Evolutionary conservation across 2,329 filamentous ascomycete species (phyloP), one percentile per base, ranked within the genome.

Genomic region (Alternaria alternata): DNA sequence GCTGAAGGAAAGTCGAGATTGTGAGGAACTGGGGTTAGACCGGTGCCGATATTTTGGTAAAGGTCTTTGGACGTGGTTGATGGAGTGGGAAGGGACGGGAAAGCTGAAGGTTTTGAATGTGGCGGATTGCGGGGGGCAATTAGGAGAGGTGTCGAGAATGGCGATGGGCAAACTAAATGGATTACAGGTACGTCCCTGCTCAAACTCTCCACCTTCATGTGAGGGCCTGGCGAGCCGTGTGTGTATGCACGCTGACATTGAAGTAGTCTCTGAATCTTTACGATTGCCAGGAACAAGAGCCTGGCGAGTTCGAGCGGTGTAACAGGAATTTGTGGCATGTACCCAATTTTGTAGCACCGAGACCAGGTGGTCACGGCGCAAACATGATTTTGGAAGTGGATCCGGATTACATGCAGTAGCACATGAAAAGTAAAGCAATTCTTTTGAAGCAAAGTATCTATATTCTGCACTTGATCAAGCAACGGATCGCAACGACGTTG

Each of bases 331-430:
- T 58, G n/a, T 77, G 75, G 72, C 62, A 59, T 11, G 72, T 77
- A 12, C 59, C 63, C 22, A 54, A 70, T 18, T 57, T 72, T 32
- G 66, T 73, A 26, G 61, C 69, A 20, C 73, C 75, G 4, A 55
- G 54, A 24, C 43, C 63, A 2, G 48, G 49, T 7, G 34, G 47
- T 0, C 30, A 36, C 7, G 39, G 65, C 12, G 59, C 47, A 11
- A 58, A 66, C 16, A 55, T 57, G 20, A 28, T 71, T 6, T 74
- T 78, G 48, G 76, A 78, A 38, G 75, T 77, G 3, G 76, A 78
- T 61, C 73, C 75, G 0, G 66, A 62, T 7, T 77, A 76, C 42
- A 42, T 51, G 5, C 16, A 46, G 7, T 38, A 30, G 54, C 24
- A 12, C 6, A 18, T 9, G 14, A 16, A 18, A 26, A 6, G 2